Base-by-base conservation (phyloP, 2,329 filamentous ascomycete genomes). In the Scedosporium dehoogii region DNA sequence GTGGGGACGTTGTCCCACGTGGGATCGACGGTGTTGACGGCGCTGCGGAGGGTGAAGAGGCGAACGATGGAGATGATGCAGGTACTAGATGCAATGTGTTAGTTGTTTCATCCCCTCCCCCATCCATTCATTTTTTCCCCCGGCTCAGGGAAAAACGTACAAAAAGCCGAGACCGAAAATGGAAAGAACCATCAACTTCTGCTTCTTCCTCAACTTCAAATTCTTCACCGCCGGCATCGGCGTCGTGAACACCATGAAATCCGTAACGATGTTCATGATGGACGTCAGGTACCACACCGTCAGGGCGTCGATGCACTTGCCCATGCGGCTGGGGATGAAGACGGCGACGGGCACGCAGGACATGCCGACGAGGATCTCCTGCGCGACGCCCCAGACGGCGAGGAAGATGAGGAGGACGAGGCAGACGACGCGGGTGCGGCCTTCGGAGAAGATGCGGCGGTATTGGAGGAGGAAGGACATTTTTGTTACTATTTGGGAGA, bases 201-300 rank as follows among this genome's bases (percentile, higher is more conserved):
- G 70, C 58, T 63, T 68, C 18, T 58, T 58, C 4, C 66, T 72
- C 9, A 75, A 66, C 29, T 74, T 70, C 41, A 76, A 64, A 38
- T 70, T 71, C 64, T 70, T 71, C 64, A 75, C 70, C n/a, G 71
- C 68, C 0, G 74, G 74, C 14, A 76, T 73, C 3, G 74, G 74
- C 48, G 75, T 70, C 16, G 73, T 65, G 61, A 75, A 74, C 6
- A 76, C 65, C 27, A 73, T 66, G 56, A 76, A 66, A 59, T 75
- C 73, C 42, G 73, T 75, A 10, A 67, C 64, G 41, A 76, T 66
- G 64, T 76, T 76, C 65, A 75, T 70, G 29, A 68, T 70, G 12
- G 70, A 70, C 0, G 70, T 71, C 33, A 70, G 68, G 60, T 72
- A 72, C 70, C 70, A 73, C n/a, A 72, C 66, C 0, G 70, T 66